phyloP scores from a whole-genome alignment of 345 rosid species.

The Salix viminalis region DNA sequence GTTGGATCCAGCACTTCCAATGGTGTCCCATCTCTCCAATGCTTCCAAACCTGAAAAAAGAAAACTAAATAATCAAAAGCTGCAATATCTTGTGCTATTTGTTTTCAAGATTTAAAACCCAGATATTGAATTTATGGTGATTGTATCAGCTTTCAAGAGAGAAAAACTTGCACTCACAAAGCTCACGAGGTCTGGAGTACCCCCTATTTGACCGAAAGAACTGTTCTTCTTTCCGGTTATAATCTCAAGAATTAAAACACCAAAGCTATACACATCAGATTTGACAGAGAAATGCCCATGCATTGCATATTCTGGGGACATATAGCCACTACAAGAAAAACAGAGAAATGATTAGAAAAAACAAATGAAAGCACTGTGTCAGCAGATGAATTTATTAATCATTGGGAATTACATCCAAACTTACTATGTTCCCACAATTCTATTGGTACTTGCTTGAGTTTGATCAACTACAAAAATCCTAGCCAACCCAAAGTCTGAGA shows the following conservation, averaged over 20 bases:
- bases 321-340: slow-evolving; percentile 2
- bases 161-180: slow-evolving; percentile 1
- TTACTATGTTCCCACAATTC: slow-evolving; percentile 25
- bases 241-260: slow-evolving; percentile 21
- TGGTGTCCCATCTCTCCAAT: slow-evolving; percentile 46
- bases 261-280: slow-evolving; percentile 14
- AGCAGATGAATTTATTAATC: background rate
- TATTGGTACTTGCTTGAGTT: slow-evolving; percentile 14
- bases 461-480: slow-evolving; percentile 23
- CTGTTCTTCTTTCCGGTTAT: slow-evolving; percentile 18
- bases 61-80: background rate
- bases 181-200: slow-evolving; percentile 12
- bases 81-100: background rate
- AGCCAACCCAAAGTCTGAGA: slow-evolving; percentile 33
- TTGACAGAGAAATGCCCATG: slow-evolving; percentile 19
- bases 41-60: slow-evolving; percentile 48
- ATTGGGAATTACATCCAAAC: background rate
- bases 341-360: background rate
- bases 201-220: slow-evolving; percentile 5
- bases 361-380: background rate
- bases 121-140: background rate
- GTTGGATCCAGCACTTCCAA: slow-evolving; percentile 45
- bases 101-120: background rate
- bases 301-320: slow-evolving; percentile 18
- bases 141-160: background rate